phyloP scores from a whole-genome alignment of 345 rosid species.

The Balakata baccata region DNA sequence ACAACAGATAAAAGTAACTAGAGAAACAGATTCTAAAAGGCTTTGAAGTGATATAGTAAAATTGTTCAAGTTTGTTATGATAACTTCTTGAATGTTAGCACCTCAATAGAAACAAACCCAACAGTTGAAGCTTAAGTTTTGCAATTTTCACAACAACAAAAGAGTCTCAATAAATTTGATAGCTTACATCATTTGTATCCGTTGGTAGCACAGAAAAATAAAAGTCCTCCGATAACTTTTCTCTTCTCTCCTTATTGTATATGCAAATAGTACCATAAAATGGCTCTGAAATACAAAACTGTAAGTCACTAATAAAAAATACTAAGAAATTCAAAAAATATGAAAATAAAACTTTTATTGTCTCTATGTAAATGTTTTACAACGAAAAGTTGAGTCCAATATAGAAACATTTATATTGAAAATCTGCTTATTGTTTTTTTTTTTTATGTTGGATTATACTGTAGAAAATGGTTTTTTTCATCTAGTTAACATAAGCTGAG shows the following conservation, averaged over 20 bases:
- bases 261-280: constrained; percentile 87
- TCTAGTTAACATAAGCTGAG: not conserved
- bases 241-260: constrained; percentile 90
- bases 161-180: constrained; percentile 5
- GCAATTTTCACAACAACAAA: not conserved
- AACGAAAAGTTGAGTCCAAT: not conserved
- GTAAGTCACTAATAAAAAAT: constrained; percentile 23
- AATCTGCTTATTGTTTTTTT: not conserved
- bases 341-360: not conserved
- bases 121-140: not conserved
- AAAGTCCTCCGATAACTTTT: constrained; percentile 88
- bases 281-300: constrained; percentile 63
- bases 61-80: not conserved
- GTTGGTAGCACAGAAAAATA: constrained; percentile 67
- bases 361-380: not conserved
- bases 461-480: not conserved
- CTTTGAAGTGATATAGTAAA: not conserved
- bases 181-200: constrained; percentile 81
- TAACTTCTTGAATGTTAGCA: not conserved
- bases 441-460: not conserved
- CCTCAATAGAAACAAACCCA: not conserved
- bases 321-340: not conserved
- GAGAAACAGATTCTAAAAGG: not conserved
- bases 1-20: constrained; percentile 8
- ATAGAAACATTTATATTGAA: not conserved